Evolutionary conservation across 805 yeast genomes (phyloP).

Genomic region (Komagataella kurtzmanii): DNA sequence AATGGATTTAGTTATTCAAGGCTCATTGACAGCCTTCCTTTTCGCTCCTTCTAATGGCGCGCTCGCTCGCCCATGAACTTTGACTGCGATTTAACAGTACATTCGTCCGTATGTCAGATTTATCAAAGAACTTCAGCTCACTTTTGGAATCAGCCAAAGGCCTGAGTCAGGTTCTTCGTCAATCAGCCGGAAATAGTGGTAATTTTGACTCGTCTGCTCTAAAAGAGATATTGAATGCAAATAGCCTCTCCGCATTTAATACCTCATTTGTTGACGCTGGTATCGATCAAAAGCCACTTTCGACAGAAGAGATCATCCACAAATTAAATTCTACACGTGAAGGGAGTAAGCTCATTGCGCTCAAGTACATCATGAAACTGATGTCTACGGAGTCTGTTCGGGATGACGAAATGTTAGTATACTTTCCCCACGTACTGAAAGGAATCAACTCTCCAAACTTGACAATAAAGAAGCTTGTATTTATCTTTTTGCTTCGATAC

Average conservation of each 20-base stretch:
- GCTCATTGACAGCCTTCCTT: too few relatives aligned
- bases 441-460: slow-evolving; percentile 59
- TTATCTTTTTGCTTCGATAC: slow-evolving; percentile 58
- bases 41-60: too few relatives aligned
- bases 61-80: too few relatives aligned
- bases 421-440: slow-evolving; percentile 81
- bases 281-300: neutral
- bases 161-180: neutral
- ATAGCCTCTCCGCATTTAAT: neutral
- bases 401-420: slow-evolving; percentile 27
- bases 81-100: slow-evolving; percentile 6
- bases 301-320: slow-evolving; percentile 44
- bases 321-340: slow-evolving; percentile 58
- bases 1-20: too few relatives aligned
- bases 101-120: neutral
- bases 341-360: slow-evolving; percentile 45
- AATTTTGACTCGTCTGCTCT: neutral
- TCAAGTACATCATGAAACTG: slow-evolving; percentile 38
- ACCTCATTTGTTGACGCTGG: neutral
- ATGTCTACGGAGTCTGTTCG: slow-evolving; percentile 24
- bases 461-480: slow-evolving; percentile 63
- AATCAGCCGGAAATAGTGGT: neutral
- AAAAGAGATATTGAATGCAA: neutral
- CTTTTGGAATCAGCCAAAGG: neutral
- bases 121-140: neutral